These are phyloP conservation scores for Mucor plumbeus DNA, from an alignment of 371 early-diverging fungal genomes.

Conservation along the genomic window DNA sequence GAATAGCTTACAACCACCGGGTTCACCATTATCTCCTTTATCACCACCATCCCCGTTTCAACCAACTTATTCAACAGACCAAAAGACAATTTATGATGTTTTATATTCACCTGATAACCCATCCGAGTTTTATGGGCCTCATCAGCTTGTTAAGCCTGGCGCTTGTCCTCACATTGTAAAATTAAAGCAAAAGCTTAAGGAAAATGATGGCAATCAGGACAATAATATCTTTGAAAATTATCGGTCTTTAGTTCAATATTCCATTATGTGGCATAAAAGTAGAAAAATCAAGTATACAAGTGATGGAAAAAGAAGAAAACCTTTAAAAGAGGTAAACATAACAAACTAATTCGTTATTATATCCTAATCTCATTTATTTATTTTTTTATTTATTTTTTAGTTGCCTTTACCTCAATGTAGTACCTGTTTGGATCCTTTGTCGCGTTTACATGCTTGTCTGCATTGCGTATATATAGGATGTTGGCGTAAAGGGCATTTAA, in stretches of 20 bases:
- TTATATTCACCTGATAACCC: slow-evolving; percentile 45
- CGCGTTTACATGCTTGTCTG: slow-evolving; percentile 83
- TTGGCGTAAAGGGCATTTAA: slow-evolving; percentile 70
- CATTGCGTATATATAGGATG: slow-evolving; percentile 74
- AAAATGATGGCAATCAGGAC: slow-evolving; percentile 18
- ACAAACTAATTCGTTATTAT: too few species aligned
- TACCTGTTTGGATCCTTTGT: slow-evolving; percentile 65
- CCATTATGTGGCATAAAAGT: slow-evolving; percentile 41
- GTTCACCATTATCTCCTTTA: slow-evolving; percentile 27
- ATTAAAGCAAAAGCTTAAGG: slow-evolving; percentile 33
- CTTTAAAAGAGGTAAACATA: slow-evolving; percentile 21
- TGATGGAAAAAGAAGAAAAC: slow-evolving; percentile 24
- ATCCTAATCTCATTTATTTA: not conserved
- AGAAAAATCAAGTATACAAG: slow-evolving; percentile 27
- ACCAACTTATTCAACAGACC: slow-evolving; percentile 11
- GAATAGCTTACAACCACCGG: slow-evolving; percentile 18
- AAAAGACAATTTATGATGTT: slow-evolving; percentile 43
- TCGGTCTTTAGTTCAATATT: slow-evolving; percentile 41
- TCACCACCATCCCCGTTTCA: slow-evolving; percentile 26
- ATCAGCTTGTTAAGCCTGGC: slow-evolving; percentile 29
- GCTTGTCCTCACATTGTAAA: slow-evolving; percentile 45
- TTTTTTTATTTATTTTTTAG: slow-evolving; percentile 26
- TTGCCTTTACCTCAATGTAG: slow-evolving; percentile 75
- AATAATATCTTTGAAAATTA: slow-evolving; percentile 40
- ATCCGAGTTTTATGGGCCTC: slow-evolving; percentile 37